Evolutionary conservation across 345 rosid species (phyloP).

Genomic region (Noccaea caerulescens): DNA sequence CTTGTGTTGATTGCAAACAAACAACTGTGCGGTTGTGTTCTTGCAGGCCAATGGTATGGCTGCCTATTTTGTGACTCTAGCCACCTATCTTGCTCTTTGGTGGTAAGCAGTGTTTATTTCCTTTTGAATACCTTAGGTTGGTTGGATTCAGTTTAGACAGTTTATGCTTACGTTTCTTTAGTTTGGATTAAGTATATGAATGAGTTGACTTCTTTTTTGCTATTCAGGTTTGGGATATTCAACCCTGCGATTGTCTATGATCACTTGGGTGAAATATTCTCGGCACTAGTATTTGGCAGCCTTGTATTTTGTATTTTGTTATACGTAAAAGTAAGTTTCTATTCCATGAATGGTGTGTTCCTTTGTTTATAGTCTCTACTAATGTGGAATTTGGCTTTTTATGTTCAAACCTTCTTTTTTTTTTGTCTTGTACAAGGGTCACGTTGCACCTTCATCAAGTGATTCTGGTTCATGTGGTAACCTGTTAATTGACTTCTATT

Average conservation of each 20-base stretch:
- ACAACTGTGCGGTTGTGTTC: background rate
- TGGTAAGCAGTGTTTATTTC: constrained; percentile 61
- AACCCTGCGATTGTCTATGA: constrained; percentile 87
- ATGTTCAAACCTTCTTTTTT: background rate
- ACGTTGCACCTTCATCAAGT: constrained; percentile 85
- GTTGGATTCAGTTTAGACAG: background rate
- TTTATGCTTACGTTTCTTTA: background rate
- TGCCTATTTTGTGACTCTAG: constrained; percentile 75
- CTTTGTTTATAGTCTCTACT: constrained; percentile 17
- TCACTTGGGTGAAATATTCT: constrained; percentile 95
- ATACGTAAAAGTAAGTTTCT: constrained; percentile 76
- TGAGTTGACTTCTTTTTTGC: constrained; percentile 18
- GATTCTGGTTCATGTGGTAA: constrained; percentile 97
- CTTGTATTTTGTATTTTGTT: constrained; percentile 82
- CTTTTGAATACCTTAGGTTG: background rate
- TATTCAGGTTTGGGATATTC: constrained; percentile 89
- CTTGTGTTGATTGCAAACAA: constrained; percentile 1
- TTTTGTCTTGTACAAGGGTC: constrained; percentile 66
- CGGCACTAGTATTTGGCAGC: constrained; percentile 89
- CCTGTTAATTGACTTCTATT: constrained; percentile 88
- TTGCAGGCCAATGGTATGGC: constrained; percentile 91
- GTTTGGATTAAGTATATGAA: constrained; percentile 7
- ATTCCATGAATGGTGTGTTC: constrained; percentile 17
- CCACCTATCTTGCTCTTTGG: constrained; percentile 87
- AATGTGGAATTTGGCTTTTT: constrained; percentile 27